phyloP scores from a whole-genome alignment of 768 basidiomycete genomes.

The Amanita pallidorosea region DNA sequence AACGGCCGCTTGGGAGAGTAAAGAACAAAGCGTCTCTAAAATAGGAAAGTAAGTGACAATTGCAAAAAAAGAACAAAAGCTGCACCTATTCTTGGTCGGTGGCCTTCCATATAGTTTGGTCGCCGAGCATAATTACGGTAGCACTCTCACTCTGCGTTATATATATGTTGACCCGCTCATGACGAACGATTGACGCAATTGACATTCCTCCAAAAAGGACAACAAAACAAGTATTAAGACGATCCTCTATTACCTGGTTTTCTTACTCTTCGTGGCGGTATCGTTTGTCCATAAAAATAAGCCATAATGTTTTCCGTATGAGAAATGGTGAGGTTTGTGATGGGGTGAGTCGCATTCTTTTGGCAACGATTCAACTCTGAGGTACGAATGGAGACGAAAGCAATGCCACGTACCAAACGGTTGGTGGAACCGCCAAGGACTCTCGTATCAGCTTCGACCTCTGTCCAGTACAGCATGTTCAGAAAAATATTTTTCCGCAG shows the following conservation, averaged over 20 bases:
- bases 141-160: neutral
- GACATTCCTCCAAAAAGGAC: neutral
- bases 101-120: neutral
- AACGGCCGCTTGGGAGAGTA: neutral
- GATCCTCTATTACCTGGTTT: neutral
- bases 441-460: constrained; percentile 48
- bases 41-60: neutral
- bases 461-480: constrained; percentile 51
- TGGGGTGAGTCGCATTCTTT: constrained; percentile 78
- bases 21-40: neutral
- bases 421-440: constrained; percentile 53
- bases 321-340: constrained; percentile 67
- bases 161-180: neutral
- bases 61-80: neutral
- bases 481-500: constrained; percentile 31
- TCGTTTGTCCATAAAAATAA: constrained; percentile 58
- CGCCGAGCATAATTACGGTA: neutral
- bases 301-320: constrained; percentile 58
- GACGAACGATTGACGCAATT: neutral
- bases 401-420: constrained; percentile 39
- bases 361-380: neutral
- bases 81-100: neutral
- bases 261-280: constrained; percentile 18
- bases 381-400: neutral
- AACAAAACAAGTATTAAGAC: neutral